A percentile compares a stretch with the other conserved stretches of the same genome.
These are phyloP conservation scores for Microsporum ferrugineum DNA, from an alignment of 2,329 filamentous ascomycete species.

Conservation along the genomic window DNA sequence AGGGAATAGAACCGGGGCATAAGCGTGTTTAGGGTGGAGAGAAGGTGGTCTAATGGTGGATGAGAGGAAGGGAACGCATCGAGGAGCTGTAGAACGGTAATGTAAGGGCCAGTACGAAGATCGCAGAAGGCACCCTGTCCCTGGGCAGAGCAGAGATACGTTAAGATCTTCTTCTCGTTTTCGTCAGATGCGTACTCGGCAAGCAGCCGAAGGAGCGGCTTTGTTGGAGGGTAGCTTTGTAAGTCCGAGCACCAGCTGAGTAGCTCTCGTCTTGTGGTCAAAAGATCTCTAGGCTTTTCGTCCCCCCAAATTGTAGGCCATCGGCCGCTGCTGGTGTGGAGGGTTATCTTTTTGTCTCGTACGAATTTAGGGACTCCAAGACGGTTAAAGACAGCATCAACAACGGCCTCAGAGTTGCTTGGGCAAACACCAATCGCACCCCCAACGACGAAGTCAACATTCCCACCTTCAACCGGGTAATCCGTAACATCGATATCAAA, in stretches of 20 bases:
- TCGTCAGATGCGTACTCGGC: slow-evolving; percentile 71
- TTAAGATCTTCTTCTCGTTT: slow-evolving; percentile 79
- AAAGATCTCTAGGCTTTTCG: slow-evolving; percentile 69
- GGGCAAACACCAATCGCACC: slow-evolving; percentile 90
- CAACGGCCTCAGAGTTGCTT: slow-evolving; percentile 63
- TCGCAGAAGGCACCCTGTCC: slow-evolving; percentile 91
- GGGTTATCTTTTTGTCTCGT: slow-evolving; percentile 68
- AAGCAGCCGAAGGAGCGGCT: slow-evolving; percentile 70
- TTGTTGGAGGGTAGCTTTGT: slow-evolving; percentile 83
- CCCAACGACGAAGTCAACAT: slow-evolving; percentile 88
- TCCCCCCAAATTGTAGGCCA: slow-evolving; percentile 99
- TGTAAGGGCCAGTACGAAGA: slow-evolving; percentile 75
- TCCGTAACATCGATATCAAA: slow-evolving; percentile 95
- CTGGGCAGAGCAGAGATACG: slow-evolving; percentile 76
- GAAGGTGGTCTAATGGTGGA: slow-evolving; percentile 70
- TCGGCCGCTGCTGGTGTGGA: slow-evolving; percentile 68
- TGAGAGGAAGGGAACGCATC: slow-evolving; percentile 84
- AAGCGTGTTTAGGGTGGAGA: slow-evolving; percentile 69
- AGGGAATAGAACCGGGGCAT: slow-evolving; percentile 99
- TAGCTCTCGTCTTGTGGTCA: slow-evolving; percentile 83
- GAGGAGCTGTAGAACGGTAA: slow-evolving; percentile 75
- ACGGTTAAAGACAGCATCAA: slow-evolving; percentile 73
- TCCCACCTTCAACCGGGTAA: slow-evolving; percentile 70
- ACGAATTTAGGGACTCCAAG: slow-evolving; percentile 71
- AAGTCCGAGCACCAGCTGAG: slow-evolving; percentile 92